These are phyloP conservation scores for Penicillium herquei DNA, from an alignment of 495 filamentous ascomycete genomes.

Conservation along the genomic window DNA sequence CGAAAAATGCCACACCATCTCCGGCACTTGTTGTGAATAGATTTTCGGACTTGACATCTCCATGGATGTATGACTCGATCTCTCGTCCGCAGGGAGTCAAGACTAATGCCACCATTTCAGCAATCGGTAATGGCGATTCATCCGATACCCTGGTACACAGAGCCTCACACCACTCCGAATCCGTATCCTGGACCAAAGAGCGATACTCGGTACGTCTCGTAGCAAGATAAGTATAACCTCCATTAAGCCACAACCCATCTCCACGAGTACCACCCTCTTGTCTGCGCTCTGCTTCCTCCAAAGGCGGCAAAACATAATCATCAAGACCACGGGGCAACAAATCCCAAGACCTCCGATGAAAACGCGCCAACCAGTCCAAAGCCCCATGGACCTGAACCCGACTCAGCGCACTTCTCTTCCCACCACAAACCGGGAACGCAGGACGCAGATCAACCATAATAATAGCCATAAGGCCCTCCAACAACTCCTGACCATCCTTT, in stretches of 20 bases:
- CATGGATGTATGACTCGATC: slow-evolving; percentile 39
- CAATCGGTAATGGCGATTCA: slow-evolving; percentile 21
- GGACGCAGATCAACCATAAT: slow-evolving; percentile 36
- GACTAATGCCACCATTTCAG: slow-evolving; percentile 32
- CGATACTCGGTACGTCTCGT: slow-evolving; percentile 35
- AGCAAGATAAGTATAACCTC: slow-evolving; percentile 41
- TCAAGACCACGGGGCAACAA: slow-evolving; percentile 19
- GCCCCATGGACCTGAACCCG: slow-evolving; percentile 26
- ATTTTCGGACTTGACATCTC: slow-evolving; percentile 44
- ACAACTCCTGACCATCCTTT: slow-evolving; percentile 17
- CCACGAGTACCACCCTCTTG: background rate
- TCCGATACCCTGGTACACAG: slow-evolving; percentile 13
- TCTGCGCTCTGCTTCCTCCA: slow-evolving; percentile 26
- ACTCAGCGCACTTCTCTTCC: slow-evolving; percentile 26
- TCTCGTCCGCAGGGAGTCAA: slow-evolving; percentile 29
- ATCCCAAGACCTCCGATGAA: slow-evolving; percentile 28
- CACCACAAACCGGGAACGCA: slow-evolving; percentile 28
- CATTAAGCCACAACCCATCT: slow-evolving; percentile 35
- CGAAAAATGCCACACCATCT: slow-evolving; percentile 37
- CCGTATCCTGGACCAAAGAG: slow-evolving; percentile 22
- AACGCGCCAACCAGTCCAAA: slow-evolving; percentile 33
- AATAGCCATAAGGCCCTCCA: slow-evolving; percentile 31
- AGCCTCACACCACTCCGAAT: slow-evolving; percentile 34
- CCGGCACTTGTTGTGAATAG: slow-evolving; percentile 35
- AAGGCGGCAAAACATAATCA: slow-evolving; percentile 28